These are phyloP conservation scores for Anisodus acutangulus DNA, from an alignment of 257 asterid species.

Conservation along the genomic window DNA sequence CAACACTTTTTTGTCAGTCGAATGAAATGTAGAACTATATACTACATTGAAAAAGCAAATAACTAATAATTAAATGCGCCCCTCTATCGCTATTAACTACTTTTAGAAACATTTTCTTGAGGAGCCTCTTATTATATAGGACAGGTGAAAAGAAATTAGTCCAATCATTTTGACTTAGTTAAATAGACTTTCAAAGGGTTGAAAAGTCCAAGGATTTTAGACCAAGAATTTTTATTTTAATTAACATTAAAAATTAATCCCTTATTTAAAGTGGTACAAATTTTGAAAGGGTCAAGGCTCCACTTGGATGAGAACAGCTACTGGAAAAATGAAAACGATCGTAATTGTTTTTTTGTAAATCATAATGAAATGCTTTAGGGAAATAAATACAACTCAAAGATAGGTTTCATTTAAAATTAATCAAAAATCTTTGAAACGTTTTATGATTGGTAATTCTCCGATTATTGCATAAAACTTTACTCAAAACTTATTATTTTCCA, in stretches of 20 bases:
- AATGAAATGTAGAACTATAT: background rate
- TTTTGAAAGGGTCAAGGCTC: background rate
- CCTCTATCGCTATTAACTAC: background rate
- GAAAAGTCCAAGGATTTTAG: background rate
- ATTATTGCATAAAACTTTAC: too few relatives aligned
- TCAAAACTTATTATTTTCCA: too few relatives aligned
- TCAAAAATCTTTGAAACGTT: too few relatives aligned
- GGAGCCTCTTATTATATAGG: background rate
- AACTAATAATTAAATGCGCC: conserved; percentile 20
- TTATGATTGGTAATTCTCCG: too few relatives aligned
- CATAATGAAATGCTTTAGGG: background rate
- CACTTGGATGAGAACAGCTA: background rate
- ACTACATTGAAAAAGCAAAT: background rate
- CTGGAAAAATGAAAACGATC: background rate
- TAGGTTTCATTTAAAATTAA: too few relatives aligned
- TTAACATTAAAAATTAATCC: background rate
- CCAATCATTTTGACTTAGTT: background rate
- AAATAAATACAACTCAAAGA: too few relatives aligned
- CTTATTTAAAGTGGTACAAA: background rate
- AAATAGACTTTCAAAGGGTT: background rate
- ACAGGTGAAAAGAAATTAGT: background rate
- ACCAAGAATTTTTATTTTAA: background rate
- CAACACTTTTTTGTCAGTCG: background rate
- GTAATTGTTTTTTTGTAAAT: background rate
- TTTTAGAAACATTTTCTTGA: background rate